Evolutionary conservation across 2,329 filamentous ascomycete genomes (phyloP).

Genomic region (Cercospora berteroae): DNA sequence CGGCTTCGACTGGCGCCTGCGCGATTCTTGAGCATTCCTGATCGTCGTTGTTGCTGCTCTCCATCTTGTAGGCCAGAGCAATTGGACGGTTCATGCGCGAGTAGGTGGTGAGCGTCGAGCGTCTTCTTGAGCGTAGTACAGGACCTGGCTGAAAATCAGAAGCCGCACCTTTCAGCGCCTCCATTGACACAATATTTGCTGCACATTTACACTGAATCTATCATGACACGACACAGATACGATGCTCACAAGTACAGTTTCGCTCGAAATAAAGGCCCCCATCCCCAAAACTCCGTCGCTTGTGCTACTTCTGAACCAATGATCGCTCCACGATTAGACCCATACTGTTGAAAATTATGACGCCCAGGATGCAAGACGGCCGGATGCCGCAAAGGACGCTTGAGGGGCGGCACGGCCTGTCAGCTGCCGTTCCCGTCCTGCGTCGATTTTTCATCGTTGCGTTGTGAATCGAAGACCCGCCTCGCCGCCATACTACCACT

Average conservation of each 20-base stretch:
- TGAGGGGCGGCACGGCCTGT: background rate
- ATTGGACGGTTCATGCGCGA: background rate
- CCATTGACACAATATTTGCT: conserved; percentile 3
- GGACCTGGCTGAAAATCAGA: background rate
- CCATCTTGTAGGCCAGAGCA: background rate
- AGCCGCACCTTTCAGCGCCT: conserved; percentile 5
- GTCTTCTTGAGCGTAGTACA: background rate
- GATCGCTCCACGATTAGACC: conserved; percentile 9
- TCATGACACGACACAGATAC: conserved; percentile 3
- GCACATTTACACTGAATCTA: conserved; percentile 6
- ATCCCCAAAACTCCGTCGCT: conserved; percentile 8
- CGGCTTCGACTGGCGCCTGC: background rate
- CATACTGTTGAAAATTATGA: background rate
- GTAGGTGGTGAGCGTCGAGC: background rate
- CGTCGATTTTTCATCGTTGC: background rate
- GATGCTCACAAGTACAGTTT: conserved; percentile 11
- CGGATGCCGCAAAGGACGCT: background rate
- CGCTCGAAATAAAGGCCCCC: conserved; percentile 1
- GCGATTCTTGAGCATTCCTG: background rate
- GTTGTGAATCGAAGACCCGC: background rate
- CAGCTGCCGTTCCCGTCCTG: background rate
- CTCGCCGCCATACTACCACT: background rate
- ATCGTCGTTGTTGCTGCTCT: background rate
- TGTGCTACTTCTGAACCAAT: conserved; percentile 13
- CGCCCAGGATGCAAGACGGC: conserved; percentile 9